Conservation (phyloP, 2,329 filamentous ascomycete species). For the Akanthomyces dipterigenus region DNA sequence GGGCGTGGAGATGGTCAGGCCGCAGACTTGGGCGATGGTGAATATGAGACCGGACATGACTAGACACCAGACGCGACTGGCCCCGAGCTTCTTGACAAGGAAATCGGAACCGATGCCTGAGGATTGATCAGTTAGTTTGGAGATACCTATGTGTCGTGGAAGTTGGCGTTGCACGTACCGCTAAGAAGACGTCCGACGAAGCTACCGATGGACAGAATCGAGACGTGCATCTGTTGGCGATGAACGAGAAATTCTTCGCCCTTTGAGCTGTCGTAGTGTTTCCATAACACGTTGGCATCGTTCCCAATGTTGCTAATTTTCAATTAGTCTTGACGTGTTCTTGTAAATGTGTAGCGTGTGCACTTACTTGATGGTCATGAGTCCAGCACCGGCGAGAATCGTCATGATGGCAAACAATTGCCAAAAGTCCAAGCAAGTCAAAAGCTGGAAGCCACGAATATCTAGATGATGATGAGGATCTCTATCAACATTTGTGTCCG, state of each 20-base stretch:
- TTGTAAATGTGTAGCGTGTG: neutral
- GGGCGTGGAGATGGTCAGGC: constrained; percentile 69
- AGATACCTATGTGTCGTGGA: neutral
- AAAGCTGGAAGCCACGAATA: constrained; percentile 74
- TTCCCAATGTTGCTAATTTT: constrained; percentile 81
- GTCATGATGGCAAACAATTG: constrained; percentile 82
- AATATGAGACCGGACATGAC: constrained; percentile 73
- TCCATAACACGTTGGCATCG: constrained; percentile 81
- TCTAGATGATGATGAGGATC: constrained; percentile 77
- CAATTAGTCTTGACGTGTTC: constrained; percentile 3
- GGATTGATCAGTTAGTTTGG: constrained; percentile 14
- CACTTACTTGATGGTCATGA: constrained; percentile 98
- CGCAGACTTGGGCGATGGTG: constrained; percentile 69
- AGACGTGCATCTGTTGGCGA: constrained; percentile 86
- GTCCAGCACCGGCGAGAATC: constrained; percentile 82
- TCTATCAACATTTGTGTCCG: constrained; percentile 59
- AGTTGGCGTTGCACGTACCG: constrained; percentile 41
- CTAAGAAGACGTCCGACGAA: constrained; percentile 75
- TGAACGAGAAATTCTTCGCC: constrained; percentile 68
- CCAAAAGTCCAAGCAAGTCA: constrained; percentile 77
- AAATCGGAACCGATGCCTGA: constrained; percentile 83
- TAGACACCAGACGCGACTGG: constrained; percentile 87
- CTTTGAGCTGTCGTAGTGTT: constrained; percentile 68
- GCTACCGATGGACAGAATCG: constrained; percentile 82
- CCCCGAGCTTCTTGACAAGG: constrained; percentile 71